Evolutionary conservation across 768 basidiomycete species (phyloP).

Genomic region (Chalciporus piperatus): DNA sequence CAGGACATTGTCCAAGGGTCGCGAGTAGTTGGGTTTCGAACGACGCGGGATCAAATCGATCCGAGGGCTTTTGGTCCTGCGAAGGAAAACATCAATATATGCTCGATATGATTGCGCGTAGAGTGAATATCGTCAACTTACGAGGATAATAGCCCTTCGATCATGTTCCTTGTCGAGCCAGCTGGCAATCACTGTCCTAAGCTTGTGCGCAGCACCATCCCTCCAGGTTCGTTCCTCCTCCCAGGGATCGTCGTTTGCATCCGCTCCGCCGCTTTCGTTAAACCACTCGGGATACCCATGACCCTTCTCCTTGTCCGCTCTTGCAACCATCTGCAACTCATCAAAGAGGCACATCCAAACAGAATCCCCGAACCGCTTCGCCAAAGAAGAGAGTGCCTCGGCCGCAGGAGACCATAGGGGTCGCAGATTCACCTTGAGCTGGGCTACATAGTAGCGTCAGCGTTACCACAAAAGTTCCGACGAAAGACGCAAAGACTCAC

Average conservation of each 20-base stretch:
- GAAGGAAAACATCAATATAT: background rate
- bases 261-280: constrained; percentile 18
- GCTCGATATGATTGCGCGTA: background rate
- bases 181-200: constrained; percentile 44
- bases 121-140: constrained; percentile 16
- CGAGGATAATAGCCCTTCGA: constrained; percentile 33
- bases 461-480: background rate
- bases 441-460: constrained; percentile 44
- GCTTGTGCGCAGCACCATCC: constrained; percentile 67
- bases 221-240: constrained; percentile 78
- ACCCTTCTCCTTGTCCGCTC: background rate
- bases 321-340: constrained; percentile 47
- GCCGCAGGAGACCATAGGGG: constrained; percentile 87
- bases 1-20: constrained; percentile 63
- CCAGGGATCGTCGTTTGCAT: constrained; percentile 34
- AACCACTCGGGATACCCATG: constrained; percentile 24
- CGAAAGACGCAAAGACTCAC: constrained; percentile 36
- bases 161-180: constrained; percentile 42
- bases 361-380: constrained; percentile 58
- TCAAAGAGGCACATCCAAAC: constrained; percentile 72
- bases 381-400: constrained; percentile 54
- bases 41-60: constrained; percentile 67
- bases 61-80: constrained; percentile 40
- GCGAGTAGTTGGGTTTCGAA: constrained; percentile 83
- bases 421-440: constrained; percentile 89